Conservation (phyloP, 495 filamentous ascomycete genomes). For the Neurospora intermedia region DNA sequence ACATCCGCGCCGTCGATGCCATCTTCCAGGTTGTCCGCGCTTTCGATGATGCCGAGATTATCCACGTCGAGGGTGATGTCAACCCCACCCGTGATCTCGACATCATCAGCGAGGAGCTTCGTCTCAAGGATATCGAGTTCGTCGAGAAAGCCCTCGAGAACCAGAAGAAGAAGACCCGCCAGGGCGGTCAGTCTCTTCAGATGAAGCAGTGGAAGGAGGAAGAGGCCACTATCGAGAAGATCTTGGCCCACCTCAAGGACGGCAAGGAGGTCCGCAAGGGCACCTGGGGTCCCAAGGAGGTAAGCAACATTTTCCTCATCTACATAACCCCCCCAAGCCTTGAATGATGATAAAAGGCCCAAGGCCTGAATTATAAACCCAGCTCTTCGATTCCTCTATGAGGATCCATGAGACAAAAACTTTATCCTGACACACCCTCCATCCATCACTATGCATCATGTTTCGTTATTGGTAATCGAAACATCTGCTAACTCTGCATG, state of each 20-base stretch:
- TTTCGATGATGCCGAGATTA: slow-evolving; percentile 99
- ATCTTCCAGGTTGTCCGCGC: slow-evolving; percentile 99
- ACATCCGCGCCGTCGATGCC: slow-evolving; percentile 98
- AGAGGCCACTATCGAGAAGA: slow-evolving; percentile 81
- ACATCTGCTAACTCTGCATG: slow-evolving; percentile 17
- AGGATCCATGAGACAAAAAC: slow-evolving; percentile 59
- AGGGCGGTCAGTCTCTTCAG: slow-evolving; percentile 92
- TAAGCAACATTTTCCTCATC: slow-evolving; percentile 40
- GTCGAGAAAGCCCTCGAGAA: slow-evolving; percentile 86
- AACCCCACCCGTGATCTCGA: slow-evolving; percentile 86
- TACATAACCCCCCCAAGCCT: slow-evolving; percentile 12
- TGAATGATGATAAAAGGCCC: slow-evolving; percentile 97
- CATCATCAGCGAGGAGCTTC: slow-evolving; percentile 94
- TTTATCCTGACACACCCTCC: slow-evolving; percentile 34
- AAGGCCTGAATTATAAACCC: slow-evolving; percentile 92
- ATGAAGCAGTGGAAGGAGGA: slow-evolving; percentile 97
- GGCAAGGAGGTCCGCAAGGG: slow-evolving; percentile 90
- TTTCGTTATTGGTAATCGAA: slow-evolving; percentile 16
- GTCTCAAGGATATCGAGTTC: slow-evolving; percentile 98
- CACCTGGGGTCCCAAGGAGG: slow-evolving; percentile 90
- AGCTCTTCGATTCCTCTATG: slow-evolving; percentile 82
- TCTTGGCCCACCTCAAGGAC: slow-evolving; percentile 67
- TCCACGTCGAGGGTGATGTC: slow-evolving; percentile 98
- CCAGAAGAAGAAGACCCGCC: slow-evolving; percentile 81
- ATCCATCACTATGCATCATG: slow-evolving; percentile 22